phyloP scores from a whole-genome alignment of 2,329 filamentous ascomycete species.

The Hypoxylon sp. region DNA sequence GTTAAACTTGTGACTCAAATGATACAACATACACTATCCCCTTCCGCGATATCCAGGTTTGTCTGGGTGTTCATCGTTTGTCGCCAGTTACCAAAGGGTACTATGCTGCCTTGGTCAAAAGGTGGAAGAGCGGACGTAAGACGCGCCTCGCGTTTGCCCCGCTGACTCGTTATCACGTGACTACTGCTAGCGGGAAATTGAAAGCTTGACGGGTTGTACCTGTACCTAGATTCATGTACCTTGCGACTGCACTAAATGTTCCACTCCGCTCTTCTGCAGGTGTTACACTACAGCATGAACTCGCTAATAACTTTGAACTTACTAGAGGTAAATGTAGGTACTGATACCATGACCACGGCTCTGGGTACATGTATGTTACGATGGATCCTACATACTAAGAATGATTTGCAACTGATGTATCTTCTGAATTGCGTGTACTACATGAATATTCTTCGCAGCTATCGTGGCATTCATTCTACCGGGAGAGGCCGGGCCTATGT shows the following conservation, averaged over 20 bases:
- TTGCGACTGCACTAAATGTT: too few relatives aligned
- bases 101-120: background rate
- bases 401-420: background rate
- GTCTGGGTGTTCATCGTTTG: constrained; percentile 1
- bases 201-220: background rate
- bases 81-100: background rate
- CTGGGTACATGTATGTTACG: too few relatives aligned
- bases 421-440: constrained; percentile 11
- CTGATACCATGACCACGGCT: too few relatives aligned
- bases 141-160: constrained; percentile 44
- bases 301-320: too few relatives aligned
- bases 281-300: too few relatives aligned
- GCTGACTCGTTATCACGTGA: constrained; percentile 42
- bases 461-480: constrained; percentile 31
- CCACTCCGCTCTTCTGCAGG: too few relatives aligned
- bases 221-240: too few relatives aligned
- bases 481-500: constrained; percentile 16
- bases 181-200: background rate
- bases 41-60: background rate
- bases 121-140: background rate
- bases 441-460: constrained; percentile 30
- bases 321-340: too few relatives aligned
- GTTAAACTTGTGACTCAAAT: constrained; percentile 8
- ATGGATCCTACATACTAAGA: background rate
- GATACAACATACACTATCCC: background rate